Conservation (phyloP, 345 rosid species). For the Cochlearia excelsa region DNA sequence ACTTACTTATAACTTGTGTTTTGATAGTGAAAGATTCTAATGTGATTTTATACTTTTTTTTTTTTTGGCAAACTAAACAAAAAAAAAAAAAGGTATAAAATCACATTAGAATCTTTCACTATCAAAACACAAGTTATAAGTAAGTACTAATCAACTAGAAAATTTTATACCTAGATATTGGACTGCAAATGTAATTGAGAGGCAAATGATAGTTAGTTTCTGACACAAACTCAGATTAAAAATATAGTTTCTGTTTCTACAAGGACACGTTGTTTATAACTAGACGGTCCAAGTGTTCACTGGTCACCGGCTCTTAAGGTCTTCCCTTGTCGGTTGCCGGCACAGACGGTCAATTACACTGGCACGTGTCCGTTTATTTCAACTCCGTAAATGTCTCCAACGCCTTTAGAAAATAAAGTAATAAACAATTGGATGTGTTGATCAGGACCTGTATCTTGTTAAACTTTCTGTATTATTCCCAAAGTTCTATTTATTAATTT, state of each 20-base stretch:
- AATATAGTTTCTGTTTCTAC: slow-evolving; percentile 27
- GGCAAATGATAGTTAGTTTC: slow-evolving; percentile 28
- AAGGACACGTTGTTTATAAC: slow-evolving; percentile 19
- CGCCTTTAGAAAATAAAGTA: slow-evolving; percentile 8
- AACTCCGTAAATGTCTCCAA: slow-evolving; percentile 21
- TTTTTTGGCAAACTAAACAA: no score
- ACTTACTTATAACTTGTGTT: neutral
- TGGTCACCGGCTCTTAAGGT: slow-evolving; percentile 29
- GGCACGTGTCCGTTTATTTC: slow-evolving; percentile 41
- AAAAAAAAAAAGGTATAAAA: slow-evolving; percentile 1
- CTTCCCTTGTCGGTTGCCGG: slow-evolving; percentile 40
- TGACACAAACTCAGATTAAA: slow-evolving; percentile 24
- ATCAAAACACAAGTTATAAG: neutral
- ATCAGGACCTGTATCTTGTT: neutral
- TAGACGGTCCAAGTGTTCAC: slow-evolving; percentile 28
- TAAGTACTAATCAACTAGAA: no score
- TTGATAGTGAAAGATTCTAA: neutral
- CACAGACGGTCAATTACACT: slow-evolving; percentile 23
- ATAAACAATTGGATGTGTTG: no score
- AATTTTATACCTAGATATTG: neutral
- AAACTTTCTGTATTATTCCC: neutral
- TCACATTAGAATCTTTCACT: neutral
- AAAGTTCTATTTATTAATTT: neutral
- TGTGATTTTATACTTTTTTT: neutral
- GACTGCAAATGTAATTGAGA: slow-evolving; percentile 13